phyloP scores from a whole-genome alignment of 305 asterid species.

The Plantago coronopus region DNA sequence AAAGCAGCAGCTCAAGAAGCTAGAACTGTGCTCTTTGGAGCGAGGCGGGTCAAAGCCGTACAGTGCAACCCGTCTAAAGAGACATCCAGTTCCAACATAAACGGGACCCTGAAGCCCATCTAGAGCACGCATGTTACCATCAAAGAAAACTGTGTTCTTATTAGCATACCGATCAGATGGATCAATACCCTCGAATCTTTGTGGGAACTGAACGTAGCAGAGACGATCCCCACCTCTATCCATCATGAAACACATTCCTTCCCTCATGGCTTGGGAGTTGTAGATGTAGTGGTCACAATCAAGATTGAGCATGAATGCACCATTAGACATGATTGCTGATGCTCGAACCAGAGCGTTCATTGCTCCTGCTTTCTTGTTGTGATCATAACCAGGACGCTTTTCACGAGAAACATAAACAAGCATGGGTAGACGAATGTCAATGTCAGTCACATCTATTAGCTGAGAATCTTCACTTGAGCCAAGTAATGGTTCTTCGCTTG shows the following conservation, averaged over 20 bases:
- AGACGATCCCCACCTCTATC: constrained; percentile 72
- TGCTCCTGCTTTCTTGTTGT: constrained; percentile 84
- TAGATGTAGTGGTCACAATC: constrained; percentile 76
- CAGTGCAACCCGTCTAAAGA: constrained; percentile 59
- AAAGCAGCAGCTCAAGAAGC: constrained; percentile 44
- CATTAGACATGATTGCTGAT: constrained; percentile 78
- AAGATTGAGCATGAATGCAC: constrained; percentile 72
- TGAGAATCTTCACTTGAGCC: constrained; percentile 45
- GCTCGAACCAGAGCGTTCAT: constrained; percentile 84
- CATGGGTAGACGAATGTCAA: constrained; percentile 78
- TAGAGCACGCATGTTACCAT: constrained; percentile 73
- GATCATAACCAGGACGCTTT: constrained; percentile 77
- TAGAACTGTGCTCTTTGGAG: constrained; percentile 47
- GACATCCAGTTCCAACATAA: constrained; percentile 74
- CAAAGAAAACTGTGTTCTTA: constrained; percentile 63
- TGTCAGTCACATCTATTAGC: constrained; percentile 45
- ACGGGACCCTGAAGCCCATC: constrained; percentile 80
- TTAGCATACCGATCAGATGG: constrained; percentile 75
- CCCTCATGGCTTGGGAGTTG: constrained; percentile 73
- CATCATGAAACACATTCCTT: constrained; percentile 89
- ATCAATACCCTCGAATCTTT: constrained; percentile 72
- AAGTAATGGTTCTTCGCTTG: constrained; percentile 61
- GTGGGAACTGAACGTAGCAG: constrained; percentile 76
- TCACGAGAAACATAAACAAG: constrained; percentile 74
- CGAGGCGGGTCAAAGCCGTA: constrained; percentile 79